These are phyloP conservation scores for Piper betle DNA, from an alignment of 164 flowering plant genomes.

Conservation along the genomic window DNA sequence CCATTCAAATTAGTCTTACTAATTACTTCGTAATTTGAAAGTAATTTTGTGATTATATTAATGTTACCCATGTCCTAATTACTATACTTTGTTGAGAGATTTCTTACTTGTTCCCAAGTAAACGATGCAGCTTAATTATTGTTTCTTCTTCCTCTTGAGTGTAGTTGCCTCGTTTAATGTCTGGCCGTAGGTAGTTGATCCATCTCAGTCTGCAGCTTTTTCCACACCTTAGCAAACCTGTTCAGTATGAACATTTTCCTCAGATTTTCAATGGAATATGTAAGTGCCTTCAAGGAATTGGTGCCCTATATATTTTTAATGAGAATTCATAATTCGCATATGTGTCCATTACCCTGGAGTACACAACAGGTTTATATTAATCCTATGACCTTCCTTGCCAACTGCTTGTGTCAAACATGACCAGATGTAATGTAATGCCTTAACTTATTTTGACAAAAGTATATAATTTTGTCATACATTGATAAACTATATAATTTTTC, in stretches of 20 bases:
- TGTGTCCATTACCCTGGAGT: too few relatives aligned
- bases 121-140: constrained; percentile 29
- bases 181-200: constrained; percentile 33
- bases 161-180: constrained; percentile 36
- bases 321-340: too few relatives aligned
- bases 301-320: not conserved
- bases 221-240: constrained; percentile 42
- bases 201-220: constrained; percentile 45
- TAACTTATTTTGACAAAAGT: too few relatives aligned
- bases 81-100: too few relatives aligned
- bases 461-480: too few relatives aligned
- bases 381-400: too few relatives aligned
- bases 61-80: not conserved
- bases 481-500: too few relatives aligned
- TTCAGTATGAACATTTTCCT: not conserved
- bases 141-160: constrained; percentile 33
- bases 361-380: too few relatives aligned
- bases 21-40: not conserved
- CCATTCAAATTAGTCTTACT: not conserved
- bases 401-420: too few relatives aligned
- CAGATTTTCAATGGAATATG: not conserved
- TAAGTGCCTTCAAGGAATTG: not conserved
- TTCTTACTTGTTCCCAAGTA: constrained; percentile 38
- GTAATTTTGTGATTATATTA: not conserved
- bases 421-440: too few relatives aligned